These are phyloP conservation scores for Medicago lupulina DNA, from an alignment of 306 rosid species.

Conservation along the genomic window DNA sequence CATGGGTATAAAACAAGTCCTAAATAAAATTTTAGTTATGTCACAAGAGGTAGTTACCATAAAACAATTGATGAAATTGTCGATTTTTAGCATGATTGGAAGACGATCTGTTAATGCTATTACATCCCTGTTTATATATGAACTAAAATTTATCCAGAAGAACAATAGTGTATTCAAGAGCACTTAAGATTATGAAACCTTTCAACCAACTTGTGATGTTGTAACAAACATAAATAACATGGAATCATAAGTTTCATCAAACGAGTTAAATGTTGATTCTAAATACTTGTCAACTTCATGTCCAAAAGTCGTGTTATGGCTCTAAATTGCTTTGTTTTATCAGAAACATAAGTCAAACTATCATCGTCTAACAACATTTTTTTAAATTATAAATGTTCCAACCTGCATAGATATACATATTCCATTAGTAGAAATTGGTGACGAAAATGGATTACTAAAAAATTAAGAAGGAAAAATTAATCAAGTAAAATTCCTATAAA, in stretches of 20 bases:
- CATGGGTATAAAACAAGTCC: neutral
- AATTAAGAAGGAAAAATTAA: neutral
- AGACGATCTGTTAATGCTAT: constrained; percentile 74
- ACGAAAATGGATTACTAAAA: neutral
- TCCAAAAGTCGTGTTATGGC: no score
- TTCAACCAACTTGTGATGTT: constrained; percentile 1
- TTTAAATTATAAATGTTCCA: neutral
- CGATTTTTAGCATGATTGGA: constrained; percentile 73
- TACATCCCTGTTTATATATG: constrained; percentile 58
- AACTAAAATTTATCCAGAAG: neutral
- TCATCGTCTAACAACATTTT: constrained; percentile 64
- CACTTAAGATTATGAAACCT: neutral
- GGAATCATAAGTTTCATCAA: constrained; percentile 64
- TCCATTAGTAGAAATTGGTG: neutral
- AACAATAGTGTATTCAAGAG: neutral
- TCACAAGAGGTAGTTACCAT: constrained; percentile 54
- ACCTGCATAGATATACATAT: no score
- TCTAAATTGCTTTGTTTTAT: no score
- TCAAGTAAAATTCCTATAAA: neutral
- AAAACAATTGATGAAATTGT: constrained; percentile 63
- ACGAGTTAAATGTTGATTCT: constrained; percentile 55
- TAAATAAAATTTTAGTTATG: neutral
- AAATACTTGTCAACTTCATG: no score
- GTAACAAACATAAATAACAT: constrained; percentile 75
- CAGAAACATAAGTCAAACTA: constrained; percentile 48